These are phyloP conservation scores for Polytrichum commune DNA, from an alignment of 225 moss, liverwort and hornwort genomes.

Conservation along the genomic window DNA sequence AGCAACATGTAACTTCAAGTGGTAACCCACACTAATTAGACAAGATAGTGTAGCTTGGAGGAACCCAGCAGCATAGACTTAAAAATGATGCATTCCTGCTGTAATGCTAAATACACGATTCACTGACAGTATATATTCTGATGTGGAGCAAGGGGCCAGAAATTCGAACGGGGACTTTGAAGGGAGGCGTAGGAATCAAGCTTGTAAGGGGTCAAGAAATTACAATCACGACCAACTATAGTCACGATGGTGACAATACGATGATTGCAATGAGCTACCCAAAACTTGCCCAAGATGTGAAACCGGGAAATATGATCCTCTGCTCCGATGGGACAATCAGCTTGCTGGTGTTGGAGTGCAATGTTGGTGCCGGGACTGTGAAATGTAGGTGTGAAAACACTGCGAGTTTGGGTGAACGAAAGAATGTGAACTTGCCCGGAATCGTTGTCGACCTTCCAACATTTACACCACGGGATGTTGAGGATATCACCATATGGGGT, in stretches of 20 bases:
- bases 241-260: constrained; percentile 55
- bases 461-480: constrained; percentile 76
- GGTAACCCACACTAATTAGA: too few relatives aligned
- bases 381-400: constrained; percentile 77
- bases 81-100: too few relatives aligned
- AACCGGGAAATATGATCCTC: constrained; percentile 73
- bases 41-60: too few relatives aligned
- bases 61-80: too few relatives aligned
- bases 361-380: constrained; percentile 64
- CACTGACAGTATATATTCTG: too few relatives aligned
- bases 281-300: constrained; percentile 72
- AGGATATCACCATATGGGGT: constrained; percentile 84
- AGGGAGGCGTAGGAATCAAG: constrained; percentile 67
- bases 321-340: constrained; percentile 89
- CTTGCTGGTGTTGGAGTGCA: constrained; percentile 66
- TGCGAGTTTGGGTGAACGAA: constrained; percentile 79
- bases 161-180: constrained; percentile 85
- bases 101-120: too few relatives aligned
- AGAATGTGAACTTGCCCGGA: constrained; percentile 90
- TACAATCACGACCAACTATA: constrained; percentile 70
- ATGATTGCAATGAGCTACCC: constrained; percentile 78
- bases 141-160: constrained; percentile 67
- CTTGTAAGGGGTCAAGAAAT: constrained; percentile 68
- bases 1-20: too few relatives aligned
- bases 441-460: constrained; percentile 87